Evolutionary conservation across 73 alveolate species (phyloP).

Genomic region (Tetrahymena borealis): DNA sequence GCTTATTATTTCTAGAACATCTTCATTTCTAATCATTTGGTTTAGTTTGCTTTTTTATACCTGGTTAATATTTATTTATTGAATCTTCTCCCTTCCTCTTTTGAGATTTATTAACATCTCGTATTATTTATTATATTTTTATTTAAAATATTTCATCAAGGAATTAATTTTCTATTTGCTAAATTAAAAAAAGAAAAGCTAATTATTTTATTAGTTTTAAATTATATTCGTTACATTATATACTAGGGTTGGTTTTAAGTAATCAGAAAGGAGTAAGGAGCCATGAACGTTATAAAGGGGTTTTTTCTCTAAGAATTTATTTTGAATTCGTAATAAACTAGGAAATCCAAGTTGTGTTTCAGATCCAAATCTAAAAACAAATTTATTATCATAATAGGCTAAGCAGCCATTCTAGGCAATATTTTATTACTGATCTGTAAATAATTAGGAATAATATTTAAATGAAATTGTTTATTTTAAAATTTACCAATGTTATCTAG

Average conservation of each 20-base stretch:
- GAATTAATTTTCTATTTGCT: not conserved
- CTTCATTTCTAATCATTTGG: not conserved
- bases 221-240: not conserved
- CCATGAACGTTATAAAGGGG: not conserved
- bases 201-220: not conserved
- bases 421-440: not conserved
- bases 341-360: not conserved
- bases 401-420: not conserved
- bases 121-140: not conserved
- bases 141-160: not conserved
- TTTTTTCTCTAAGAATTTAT: not conserved
- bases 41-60: not conserved
- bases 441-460: too few species aligned
- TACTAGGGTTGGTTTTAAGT: not conserved
- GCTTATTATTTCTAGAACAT: not conserved
- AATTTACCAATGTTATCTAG: not conserved
- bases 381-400: not conserved
- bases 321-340: not conserved
- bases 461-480: too few species aligned
- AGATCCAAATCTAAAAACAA: not conserved
- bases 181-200: not conserved
- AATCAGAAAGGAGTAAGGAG: not conserved
- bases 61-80: not conserved
- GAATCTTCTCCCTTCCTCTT: not conserved
- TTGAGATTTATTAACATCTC: not conserved